A percentile compares a stretch with the other conserved stretches of the same genome.
Conservation (phyloP, 2,329 filamentous ascomycete species). For the Geosmithia morbida region DNA sequence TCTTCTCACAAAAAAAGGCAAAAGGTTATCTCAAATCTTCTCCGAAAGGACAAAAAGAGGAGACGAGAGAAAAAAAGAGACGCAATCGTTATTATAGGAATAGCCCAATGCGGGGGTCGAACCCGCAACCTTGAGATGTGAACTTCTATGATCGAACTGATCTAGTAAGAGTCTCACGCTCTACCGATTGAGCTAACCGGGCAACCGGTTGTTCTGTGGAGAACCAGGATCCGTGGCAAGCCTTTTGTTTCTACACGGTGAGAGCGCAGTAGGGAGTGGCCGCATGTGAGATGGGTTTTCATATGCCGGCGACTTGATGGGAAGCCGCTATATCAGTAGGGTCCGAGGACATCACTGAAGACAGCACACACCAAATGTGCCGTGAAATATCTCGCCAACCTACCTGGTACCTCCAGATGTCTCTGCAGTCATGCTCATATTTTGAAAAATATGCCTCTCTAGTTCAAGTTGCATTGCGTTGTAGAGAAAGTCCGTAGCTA, state of each 20-base stretch:
- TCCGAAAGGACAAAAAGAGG: not conserved
- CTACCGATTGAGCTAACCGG: conserved; percentile 56
- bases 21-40: not conserved
- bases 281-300: too few relatives aligned
- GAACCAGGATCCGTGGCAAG: not conserved
- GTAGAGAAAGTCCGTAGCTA: too few relatives aligned
- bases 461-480: too few relatives aligned
- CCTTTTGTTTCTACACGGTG: not conserved
- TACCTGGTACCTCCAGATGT: too few relatives aligned
- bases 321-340: too few relatives aligned
- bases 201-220: conserved; percentile 10
- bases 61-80: not conserved
- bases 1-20: not conserved
- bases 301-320: too few relatives aligned
- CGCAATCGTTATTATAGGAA: conserved; percentile 8
- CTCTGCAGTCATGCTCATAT: too few relatives aligned
- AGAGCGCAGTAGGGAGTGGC: not conserved
- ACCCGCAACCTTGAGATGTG: conserved; percentile 6
- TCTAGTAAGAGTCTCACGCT: conserved; percentile 46
- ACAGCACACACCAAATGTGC: too few relatives aligned
- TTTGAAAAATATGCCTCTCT: too few relatives aligned
- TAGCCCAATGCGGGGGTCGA: conserved; percentile 7
- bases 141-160: not conserved
- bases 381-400: too few relatives aligned
- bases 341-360: too few relatives aligned